A percentile compares a stretch with the other conserved stretches of the same genome.
phyloP scores from a whole-genome alignment of 73 alveolate species.

The Paramecium primaurelia region DNA sequence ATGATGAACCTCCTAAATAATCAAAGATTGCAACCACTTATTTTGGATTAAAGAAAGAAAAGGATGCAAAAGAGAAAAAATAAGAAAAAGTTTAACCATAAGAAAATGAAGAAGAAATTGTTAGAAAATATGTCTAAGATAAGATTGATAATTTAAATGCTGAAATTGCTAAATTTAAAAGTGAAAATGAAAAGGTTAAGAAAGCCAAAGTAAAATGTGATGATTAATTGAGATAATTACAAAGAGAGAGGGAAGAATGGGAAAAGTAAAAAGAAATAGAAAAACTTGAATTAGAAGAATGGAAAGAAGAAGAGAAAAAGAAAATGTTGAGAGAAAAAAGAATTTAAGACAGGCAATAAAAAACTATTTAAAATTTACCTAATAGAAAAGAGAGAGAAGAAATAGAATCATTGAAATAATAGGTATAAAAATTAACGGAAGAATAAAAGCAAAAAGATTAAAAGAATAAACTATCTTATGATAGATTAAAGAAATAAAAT shows the following conservation, averaged over 20 bases:
- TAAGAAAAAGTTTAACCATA: neutral
- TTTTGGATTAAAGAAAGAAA: neutral
- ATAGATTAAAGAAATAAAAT: constrained; percentile 81
- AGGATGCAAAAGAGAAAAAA: neutral
- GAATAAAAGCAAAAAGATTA: constrained; percentile 83
- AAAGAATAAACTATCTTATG: constrained; percentile 85
- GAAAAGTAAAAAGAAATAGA: constrained; percentile 47
- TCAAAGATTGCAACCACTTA: neutral
- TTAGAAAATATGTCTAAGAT: constrained; percentile 38
- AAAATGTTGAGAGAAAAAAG: constrained; percentile 54
- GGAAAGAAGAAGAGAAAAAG: constrained; percentile 59
- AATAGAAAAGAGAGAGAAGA: constrained; percentile 92
- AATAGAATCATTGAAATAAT: constrained; percentile 81
- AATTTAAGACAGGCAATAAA: constrained; percentile 39
- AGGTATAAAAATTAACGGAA: constrained; percentile 75
- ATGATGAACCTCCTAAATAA: constrained; percentile 37
- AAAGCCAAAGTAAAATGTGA: constrained; percentile 51
- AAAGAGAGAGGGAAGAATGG: constrained; percentile 58
- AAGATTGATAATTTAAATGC: constrained; percentile 38
- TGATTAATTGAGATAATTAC: constrained; percentile 28
- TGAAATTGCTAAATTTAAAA: constrained; percentile 39
- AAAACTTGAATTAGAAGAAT: constrained; percentile 44
- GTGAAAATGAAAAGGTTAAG: constrained; percentile 56
- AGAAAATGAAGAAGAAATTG: constrained; percentile 46
- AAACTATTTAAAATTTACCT: constrained; percentile 47